phyloP scores from a whole-genome alignment of 495 filamentous ascomycete species.

The Lasiosphaeris hirsuta region DNA sequence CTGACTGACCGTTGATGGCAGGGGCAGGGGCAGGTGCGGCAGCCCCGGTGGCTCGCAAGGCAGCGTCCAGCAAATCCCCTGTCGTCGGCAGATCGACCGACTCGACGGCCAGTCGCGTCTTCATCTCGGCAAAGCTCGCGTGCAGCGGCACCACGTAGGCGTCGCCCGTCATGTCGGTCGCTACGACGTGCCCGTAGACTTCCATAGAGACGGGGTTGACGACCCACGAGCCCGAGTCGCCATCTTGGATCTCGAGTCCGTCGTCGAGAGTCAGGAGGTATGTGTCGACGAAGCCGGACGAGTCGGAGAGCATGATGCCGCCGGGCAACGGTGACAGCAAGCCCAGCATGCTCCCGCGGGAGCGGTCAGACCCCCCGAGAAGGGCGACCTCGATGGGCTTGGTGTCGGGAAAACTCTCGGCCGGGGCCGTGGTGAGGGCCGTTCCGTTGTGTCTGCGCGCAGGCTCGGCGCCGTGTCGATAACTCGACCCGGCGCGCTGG shows the following conservation, averaged over 20 bases:
- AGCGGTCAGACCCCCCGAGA: neutral
- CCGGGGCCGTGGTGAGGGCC: slow-evolving; percentile 2
- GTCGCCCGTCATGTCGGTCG: slow-evolving; percentile 25
- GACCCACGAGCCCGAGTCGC: slow-evolving; percentile 33
- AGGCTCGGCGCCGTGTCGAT: neutral
- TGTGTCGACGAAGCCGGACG: slow-evolving; percentile 10
- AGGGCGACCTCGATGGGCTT: slow-evolving; percentile 12
- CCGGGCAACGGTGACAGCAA: slow-evolving; percentile 13
- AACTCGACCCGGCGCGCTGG: neutral
- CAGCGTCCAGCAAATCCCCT: slow-evolving; percentile 5
- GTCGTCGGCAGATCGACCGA: slow-evolving; percentile 13
- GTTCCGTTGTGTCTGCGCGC: neutral
- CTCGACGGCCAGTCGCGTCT: slow-evolving; percentile 8
- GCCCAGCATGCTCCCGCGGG: slow-evolving; percentile 1
- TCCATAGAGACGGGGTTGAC: slow-evolving; percentile 18
- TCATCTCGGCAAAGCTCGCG: slow-evolving; percentile 24
- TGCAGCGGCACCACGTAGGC: slow-evolving; percentile 26
- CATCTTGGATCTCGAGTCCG: slow-evolving; percentile 15
- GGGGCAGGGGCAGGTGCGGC: neutral
- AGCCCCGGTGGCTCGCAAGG: neutral
- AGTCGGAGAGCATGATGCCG: slow-evolving; percentile 11
- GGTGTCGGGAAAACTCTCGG: slow-evolving; percentile 4
- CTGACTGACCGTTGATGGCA: neutral
- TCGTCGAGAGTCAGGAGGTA: slow-evolving; percentile 15
- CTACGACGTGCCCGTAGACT: slow-evolving; percentile 26